Evolutionary conservation across 257 asterid genomes (phyloP).

Genomic region (Datura wrightii): DNA sequence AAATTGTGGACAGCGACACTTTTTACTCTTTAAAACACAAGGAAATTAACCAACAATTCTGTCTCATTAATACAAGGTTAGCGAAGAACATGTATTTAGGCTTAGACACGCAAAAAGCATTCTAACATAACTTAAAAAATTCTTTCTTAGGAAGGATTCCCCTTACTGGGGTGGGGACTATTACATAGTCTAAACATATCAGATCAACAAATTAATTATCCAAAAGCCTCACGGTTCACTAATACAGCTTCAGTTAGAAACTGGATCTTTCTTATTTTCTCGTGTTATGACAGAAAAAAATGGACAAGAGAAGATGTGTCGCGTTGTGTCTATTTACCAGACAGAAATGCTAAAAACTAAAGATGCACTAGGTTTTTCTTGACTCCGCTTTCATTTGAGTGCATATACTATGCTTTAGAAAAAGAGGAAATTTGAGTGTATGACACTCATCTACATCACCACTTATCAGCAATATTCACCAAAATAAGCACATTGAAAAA

Average conservation of each 20-base stretch:
- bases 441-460: background rate
- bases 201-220: background rate
- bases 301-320: background rate
- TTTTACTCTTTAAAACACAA: background rate
- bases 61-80: slow-evolving; percentile 15
- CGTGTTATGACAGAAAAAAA: background rate
- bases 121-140: too few relatives aligned
- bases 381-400: slow-evolving; percentile 6
- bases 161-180: too few relatives aligned
- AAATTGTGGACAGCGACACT: background rate
- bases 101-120: background rate
- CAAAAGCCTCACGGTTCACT: background rate
- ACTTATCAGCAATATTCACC: background rate
- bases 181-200: background rate
- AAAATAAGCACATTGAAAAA: slow-evolving; percentile 14
- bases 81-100: slow-evolving; percentile 21
- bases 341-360: background rate
- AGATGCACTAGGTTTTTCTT: background rate
- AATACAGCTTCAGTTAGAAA: slow-evolving; percentile 9
- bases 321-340: background rate
- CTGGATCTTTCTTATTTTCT: background rate
- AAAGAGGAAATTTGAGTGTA: background rate
- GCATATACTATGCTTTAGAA: background rate
- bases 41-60: background rate
- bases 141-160: too few relatives aligned